Conservation (phyloP, 2,329 filamentous ascomycete genomes). For the Hymenoscyphus salicellus region DNA sequence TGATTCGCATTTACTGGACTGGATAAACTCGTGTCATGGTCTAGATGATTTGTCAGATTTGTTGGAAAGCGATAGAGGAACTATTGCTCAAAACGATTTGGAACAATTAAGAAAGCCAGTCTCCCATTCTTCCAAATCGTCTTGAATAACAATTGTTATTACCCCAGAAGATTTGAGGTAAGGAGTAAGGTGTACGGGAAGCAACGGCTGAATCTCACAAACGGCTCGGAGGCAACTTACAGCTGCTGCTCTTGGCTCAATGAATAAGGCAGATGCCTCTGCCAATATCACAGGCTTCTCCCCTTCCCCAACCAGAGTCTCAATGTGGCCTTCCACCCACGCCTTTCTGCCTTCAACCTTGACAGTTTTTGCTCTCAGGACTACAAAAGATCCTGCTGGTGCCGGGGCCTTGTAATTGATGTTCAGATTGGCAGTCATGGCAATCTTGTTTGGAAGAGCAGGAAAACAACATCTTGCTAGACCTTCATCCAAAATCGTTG, state of each 20-base stretch:
- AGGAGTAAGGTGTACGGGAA: no score
- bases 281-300: slow-evolving; percentile 67
- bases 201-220: no score
- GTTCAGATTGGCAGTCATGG: slow-evolving; percentile 81
- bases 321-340: slow-evolving; percentile 85
- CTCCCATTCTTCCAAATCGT: no score
- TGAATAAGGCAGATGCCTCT: slow-evolving; percentile 81
- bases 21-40: slow-evolving; percentile 29
- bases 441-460: slow-evolving; percentile 79
- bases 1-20: slow-evolving; percentile 11
- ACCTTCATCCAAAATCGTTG: slow-evolving; percentile 90
- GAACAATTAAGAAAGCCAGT: no score
- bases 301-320: slow-evolving; percentile 66
- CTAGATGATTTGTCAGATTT: slow-evolving; percentile 12
- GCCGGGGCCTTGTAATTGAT: slow-evolving; percentile 81
- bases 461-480: slow-evolving; percentile 84
- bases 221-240: slow-evolving; percentile 24
- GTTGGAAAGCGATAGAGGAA: not conserved
- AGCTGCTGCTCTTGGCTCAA: slow-evolving; percentile 80
- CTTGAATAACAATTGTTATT: no score
- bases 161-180: no score
- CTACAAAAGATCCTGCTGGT: slow-evolving; percentile 70
- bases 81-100: not conserved
- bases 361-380: slow-evolving; percentile 74
- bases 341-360: slow-evolving; percentile 91